These are phyloP conservation scores for Intubia oerlemansii DNA, from an alignment of 2,329 filamentous ascomycete genomes.

Conservation along the genomic window DNA sequence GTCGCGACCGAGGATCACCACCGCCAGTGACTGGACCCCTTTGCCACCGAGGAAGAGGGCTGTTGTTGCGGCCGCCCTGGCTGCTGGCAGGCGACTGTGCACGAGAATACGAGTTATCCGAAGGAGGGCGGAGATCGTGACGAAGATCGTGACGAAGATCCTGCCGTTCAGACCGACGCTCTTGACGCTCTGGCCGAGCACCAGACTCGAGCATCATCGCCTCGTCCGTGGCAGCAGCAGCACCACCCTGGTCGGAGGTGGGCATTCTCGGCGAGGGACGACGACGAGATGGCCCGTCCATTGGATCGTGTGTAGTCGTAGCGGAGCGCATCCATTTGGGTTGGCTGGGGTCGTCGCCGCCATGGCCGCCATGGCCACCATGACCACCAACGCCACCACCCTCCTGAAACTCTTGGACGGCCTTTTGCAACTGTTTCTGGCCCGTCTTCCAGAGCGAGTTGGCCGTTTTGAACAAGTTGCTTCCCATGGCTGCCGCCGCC, in stretches of 20 bases:
- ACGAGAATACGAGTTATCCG: too few species aligned
- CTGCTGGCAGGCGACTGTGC: conserved; percentile 28
- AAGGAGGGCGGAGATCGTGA: too few species aligned
- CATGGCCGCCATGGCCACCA: too few species aligned
- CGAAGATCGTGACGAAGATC: too few species aligned
- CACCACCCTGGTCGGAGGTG: too few species aligned
- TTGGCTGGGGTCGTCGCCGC: conserved; percentile 53
- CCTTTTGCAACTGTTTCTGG: conserved; percentile 81
- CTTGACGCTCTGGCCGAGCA: conserved; percentile 27
- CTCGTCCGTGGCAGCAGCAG: conserved; percentile 50
- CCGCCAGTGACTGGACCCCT: too few species aligned
- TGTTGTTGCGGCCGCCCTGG: conserved; percentile 20
- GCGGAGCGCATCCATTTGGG: conserved; percentile 91
- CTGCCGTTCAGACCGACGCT: too few species aligned
- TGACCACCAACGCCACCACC: too few species aligned
- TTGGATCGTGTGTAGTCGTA: too few species aligned
- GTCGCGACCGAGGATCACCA: conserved; percentile 35
- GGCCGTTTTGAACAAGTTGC: conserved; percentile 74
- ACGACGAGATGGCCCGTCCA: too few species aligned
- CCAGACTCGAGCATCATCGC: conserved; percentile 61
- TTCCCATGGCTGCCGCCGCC: conserved; percentile 63
- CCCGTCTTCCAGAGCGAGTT: conserved; percentile 90
- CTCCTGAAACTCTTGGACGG: conserved; percentile 67
- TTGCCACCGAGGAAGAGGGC: conserved; percentile 42
- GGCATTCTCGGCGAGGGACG: too few species aligned